Conservation (phyloP, 331 rosid species). For the Cucumis variabilis region DNA sequence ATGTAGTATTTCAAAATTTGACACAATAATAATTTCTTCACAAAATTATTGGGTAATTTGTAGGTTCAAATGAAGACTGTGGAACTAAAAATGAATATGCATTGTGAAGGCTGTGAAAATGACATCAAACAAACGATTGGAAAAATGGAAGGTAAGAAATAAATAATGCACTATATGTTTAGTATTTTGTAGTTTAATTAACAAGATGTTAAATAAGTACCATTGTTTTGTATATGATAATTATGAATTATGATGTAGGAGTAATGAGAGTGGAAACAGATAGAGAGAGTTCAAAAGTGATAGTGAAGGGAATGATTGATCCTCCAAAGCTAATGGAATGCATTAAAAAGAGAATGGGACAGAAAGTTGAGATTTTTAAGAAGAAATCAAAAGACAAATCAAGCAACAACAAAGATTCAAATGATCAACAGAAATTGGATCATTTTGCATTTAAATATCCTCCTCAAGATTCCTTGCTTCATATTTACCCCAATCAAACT, state of each 20-base stretch:
- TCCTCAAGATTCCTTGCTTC: conserved; percentile 58
- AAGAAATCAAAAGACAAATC: neutral
- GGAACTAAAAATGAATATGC: conserved; percentile 66
- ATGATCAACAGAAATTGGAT: neutral
- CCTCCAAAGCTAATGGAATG: conserved; percentile 42
- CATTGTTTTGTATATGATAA: no score
- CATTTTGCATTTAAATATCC: conserved; percentile 44
- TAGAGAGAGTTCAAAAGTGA: conserved; percentile 59
- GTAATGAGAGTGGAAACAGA: conserved; percentile 57
- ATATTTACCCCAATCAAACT: conserved; percentile 50
- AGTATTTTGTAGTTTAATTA: no score
- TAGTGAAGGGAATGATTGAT: conserved; percentile 64
- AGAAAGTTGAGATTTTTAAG: conserved; percentile 60
- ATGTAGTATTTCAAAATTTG: no score
- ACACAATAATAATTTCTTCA: no score
- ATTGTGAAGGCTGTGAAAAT: conserved; percentile 74
- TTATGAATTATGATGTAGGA: conserved; percentile 39
- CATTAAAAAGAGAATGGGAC: conserved; percentile 56
- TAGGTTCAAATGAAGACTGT: conserved; percentile 50
- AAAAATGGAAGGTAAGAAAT: conserved; percentile 59
- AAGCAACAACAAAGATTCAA: neutral
- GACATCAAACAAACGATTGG: conserved; percentile 57
- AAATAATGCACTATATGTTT: no score
- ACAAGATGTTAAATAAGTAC: no score
- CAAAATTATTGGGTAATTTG: no score